A percentile compares a stretch with the other conserved stretches of the same genome.
Conservation (phyloP, 768 basidiomycete species). For the Auricularia cornea region DNA sequence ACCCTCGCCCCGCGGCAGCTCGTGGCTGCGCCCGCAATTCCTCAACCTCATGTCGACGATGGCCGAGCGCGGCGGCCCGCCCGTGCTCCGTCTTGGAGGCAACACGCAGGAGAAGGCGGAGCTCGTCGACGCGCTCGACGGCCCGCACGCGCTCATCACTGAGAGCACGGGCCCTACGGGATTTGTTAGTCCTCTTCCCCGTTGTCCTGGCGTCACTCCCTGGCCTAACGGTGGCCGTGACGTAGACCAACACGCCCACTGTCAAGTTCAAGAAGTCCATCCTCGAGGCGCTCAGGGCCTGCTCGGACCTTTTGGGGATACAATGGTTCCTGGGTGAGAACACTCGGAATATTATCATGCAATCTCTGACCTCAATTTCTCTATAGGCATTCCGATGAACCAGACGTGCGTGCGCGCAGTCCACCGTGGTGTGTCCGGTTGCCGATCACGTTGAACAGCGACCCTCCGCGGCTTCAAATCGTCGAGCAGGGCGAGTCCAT, state of each 20-base stretch:
- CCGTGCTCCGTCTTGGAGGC: constrained; percentile 64
- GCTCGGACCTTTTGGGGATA: neutral
- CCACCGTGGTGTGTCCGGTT: neutral
- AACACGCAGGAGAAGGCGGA: constrained; percentile 60
- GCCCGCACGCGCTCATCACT: constrained; percentile 46
- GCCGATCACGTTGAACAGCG: neutral
- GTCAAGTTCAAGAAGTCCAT: neutral
- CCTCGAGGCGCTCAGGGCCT: neutral
- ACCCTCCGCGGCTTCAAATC: constrained; percentile 1
- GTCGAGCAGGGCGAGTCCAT: neutral
- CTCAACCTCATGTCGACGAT: constrained; percentile 72
- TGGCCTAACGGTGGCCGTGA: too few relatives aligned
- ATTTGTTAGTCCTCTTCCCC: constrained; percentile 11
- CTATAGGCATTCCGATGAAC: neutral
- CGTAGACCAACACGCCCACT: constrained; percentile 29
- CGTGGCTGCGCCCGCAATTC: constrained; percentile 36
- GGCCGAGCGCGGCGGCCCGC: constrained; percentile 48
- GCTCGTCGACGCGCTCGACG: constrained; percentile 36
- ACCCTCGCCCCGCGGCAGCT: constrained; percentile 16
- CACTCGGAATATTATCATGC: too few relatives aligned
- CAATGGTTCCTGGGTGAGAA: neutral
- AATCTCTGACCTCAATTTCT: too few relatives aligned
- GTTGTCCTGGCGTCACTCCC: too few relatives aligned
- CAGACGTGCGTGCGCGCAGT: neutral
- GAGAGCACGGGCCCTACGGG: constrained; percentile 13